Evolutionary conservation across 768 basidiomycete genomes (phyloP), one percentile per base, ranked within the genome.

Genomic region (Pleurotus sapidus): DNA sequence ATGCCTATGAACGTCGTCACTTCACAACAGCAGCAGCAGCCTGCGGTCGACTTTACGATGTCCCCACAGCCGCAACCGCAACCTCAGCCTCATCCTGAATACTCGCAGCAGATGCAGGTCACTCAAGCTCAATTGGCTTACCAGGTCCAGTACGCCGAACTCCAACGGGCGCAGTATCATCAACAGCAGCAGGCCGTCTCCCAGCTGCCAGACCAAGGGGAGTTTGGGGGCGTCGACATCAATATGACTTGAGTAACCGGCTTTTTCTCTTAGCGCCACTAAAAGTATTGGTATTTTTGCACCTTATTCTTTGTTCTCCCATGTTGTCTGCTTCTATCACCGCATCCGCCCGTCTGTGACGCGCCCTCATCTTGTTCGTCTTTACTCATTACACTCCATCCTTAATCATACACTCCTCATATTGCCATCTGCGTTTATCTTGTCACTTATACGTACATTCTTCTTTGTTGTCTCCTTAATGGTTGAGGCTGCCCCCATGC

Each of bases 101-200:
- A 76, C 45, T 72, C 74, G 58, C 59, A 74, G 53, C 73, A 72
- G 47, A 62, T 63, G 40, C 70, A 72, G 47, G 68, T 58, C 49
- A 55, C 46, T 38, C 60, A 59, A 54, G 56, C 42, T 43, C 69
- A 69, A 23, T 66, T 49, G 1, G 57, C 55, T 30, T 59, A 70
- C 48, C 70, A 69, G 47, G 68, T 64, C 25, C 65, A 71, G 48
- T 60, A 37, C 54, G 54, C 56, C 20, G 59, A 64, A 55, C 67
- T 66, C 17, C 56, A 59, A 56, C 65, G 64, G 57, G 56, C 57
- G 20, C 63, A 63, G 51, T 61, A 59, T 25, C 61, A 64, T 23
- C 65, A 68, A 12, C 61, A 57, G 47, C 60, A 63, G 34, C 61
- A 59, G 9, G 30, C 30, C 30, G 1, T 11, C 11, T 30, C 30